Base-by-base conservation (phyloP, 31 red algal genomes). In the Bonnemaisonia californica region DNA sequence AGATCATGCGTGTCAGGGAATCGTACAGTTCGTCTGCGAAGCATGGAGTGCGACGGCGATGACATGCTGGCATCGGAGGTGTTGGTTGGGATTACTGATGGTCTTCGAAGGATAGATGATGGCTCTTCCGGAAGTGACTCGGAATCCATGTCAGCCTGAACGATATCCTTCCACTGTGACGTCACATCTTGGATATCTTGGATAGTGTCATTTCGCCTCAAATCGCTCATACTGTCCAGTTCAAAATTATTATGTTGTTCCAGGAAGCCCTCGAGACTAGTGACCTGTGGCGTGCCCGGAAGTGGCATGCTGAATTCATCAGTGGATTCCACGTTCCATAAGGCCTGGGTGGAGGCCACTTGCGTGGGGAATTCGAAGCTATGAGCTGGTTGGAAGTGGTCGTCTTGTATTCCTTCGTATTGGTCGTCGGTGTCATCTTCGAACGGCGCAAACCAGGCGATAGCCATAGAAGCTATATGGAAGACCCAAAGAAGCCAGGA, bases 361-460 rank as follows among this genome's bases (percentile, higher is more conserved):
- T n/a, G n/a, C n/a, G n/a, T n/a, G n/a, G n/a, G n/a, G n/a, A n/a
- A n/a, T n/a, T n/a, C n/a, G n/a, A n/a, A n/a, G n/a, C n/a, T n/a
- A n/a, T n/a, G n/a, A n/a, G n/a, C n/a, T n/a, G n/a, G n/a, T n/a
- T n/a, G n/a, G n/a, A n/a, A n/a, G n/a, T n/a, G n/a, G n/a, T n/a
- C n/a, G n/a, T n/a, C n/a, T n/a, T n/a, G n/a, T n/a, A n/a, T n/a
- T n/a, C n/a, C n/a, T n/a, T n/a, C n/a, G n/a, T n/a, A n/a, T n/a
- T n/a, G n/a, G n/a, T 24, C 27, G 28, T 47, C 31, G 26, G 31
- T 47, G 27, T 47, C 41, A 54, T 82, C 78, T n/a, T 69, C 39
- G 35, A 47, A 27, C 23, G 78, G 78, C 13, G 78, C 78, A 54
- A 71, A 84, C 80, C 64, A 69, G 8, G 80, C 80, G 31, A 84